These are phyloP conservation scores for Bipolaris sorokiniana DNA, from an alignment of 2,329 filamentous ascomycete species.

Conservation along the genomic window DNA sequence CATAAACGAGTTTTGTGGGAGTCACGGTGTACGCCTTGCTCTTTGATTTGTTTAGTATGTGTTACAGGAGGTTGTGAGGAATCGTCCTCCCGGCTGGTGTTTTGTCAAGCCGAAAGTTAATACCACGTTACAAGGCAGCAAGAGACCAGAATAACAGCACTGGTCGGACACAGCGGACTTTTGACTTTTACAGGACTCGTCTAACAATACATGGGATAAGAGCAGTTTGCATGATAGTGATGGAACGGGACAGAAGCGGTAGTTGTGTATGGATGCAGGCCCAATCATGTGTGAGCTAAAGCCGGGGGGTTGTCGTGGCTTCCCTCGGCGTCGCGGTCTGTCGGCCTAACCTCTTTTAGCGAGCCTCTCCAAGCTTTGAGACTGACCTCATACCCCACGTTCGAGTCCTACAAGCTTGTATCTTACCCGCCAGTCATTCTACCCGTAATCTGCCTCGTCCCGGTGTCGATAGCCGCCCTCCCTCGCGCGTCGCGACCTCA, in stretches of 20 bases:
- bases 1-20: background rate
- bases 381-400: slow-evolving; percentile 42
- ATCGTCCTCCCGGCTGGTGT: background rate
- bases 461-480: slow-evolving; percentile 25
- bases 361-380: slow-evolving; percentile 25
- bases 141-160: background rate
- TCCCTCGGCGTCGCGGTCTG: slow-evolving; percentile 22
- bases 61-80: background rate
- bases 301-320: slow-evolving; percentile 16
- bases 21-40: background rate
- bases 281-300: slow-evolving; percentile 30
- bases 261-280: background rate
- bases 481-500: slow-evolving; percentile 35
- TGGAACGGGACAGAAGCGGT: background rate
- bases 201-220: background rate
- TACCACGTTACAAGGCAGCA: background rate
- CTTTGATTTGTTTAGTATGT: background rate
- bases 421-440: slow-evolving; percentile 28
- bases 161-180: background rate
- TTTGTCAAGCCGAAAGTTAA: background rate
- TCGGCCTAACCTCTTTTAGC: slow-evolving; percentile 34
- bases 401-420: slow-evolving; percentile 27
- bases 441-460: slow-evolving; percentile 28
- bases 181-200: background rate
- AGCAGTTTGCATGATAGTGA: no score